Base-by-base conservation (phyloP, 2,329 filamentous ascomycete genomes). In the Lasiodiplodia theobromae region DNA sequence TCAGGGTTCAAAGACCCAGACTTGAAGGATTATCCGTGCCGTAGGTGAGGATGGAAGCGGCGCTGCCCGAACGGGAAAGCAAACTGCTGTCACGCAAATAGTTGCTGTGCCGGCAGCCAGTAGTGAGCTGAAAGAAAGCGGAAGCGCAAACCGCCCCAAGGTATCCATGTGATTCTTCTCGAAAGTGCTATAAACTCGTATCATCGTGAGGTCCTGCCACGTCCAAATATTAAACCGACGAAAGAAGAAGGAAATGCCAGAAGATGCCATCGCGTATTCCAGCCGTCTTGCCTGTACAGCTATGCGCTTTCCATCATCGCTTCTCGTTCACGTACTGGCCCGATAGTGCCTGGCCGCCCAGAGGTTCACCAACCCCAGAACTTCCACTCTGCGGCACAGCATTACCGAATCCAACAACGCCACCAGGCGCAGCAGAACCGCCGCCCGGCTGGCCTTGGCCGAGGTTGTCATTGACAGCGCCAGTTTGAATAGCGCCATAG, bases 371-470 rank as follows among this genome's bases (percentile, higher is more conserved):
- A 14, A 79, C 71, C 37, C 78, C 77, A 16, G 75, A 73, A 18
- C 71, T 71, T 67, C 79, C 79, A 54, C 71, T 76, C 6, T 78
- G 77, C 40, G 78, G 77, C 18, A 75, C 74, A 5, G 73, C 74
- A 66, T 76, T 79, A 4, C 79, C 79, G 68, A 78, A 81, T 3
- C 76, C 75, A 16, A 81, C 72, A 54, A 78, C 72, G 7, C 74
- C 73, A 38, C 73, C 73, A 38, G 76, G 74, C 31, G 70, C 51
- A 54, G 60, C 40, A 23, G 58, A 65, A 23, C 66, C 66, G 23
- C 72, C 73, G 44, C 72, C 67, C 1, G 74, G 73, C 62, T 76
- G 71, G 10, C 73, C 73, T 12, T 74, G 71, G 23, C 77, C 74
- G 23, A 74, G 54, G 56, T 72, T 76, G 11, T 71, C 76, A 70